phyloP scores from a whole-genome alignment of 2,329 filamentous ascomycete species.

The Cryphonectria radicalis region DNA sequence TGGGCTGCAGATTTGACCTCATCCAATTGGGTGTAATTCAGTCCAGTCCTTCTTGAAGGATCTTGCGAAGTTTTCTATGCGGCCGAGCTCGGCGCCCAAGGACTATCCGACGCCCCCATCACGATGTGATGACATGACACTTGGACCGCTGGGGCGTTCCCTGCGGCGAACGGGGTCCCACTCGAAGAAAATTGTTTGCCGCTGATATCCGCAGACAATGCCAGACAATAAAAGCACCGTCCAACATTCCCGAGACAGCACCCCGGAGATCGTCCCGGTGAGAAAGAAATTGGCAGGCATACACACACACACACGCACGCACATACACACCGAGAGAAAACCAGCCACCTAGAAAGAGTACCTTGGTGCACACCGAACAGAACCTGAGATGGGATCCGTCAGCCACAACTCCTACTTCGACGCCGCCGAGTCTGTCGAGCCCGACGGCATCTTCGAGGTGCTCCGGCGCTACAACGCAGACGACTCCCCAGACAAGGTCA shows the following conservation, averaged over 20 bases:
- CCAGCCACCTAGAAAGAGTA: background rate
- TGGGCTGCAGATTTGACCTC: background rate
- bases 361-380: background rate
- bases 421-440: slow-evolving; percentile 25
- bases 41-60: background rate
- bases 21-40: slow-evolving; percentile 4
- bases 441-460: slow-evolving; percentile 29
- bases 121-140: slow-evolving; percentile 16
- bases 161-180: slow-evolving; percentile 1
- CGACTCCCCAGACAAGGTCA: slow-evolving; percentile 39
- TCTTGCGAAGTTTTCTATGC: background rate
- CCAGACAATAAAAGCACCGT: background rate
- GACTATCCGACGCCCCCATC: background rate
- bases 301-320: background rate
- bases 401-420: slow-evolving; percentile 24
- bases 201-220: slow-evolving; percentile 18
- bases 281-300: background rate
- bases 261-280: background rate
- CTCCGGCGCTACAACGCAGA: slow-evolving; percentile 38
- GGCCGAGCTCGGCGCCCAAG: slow-evolving; percentile 11
- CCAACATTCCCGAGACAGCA: slow-evolving; percentile 1
- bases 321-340: background rate
- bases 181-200: slow-evolving; percentile 13
- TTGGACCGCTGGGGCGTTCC: background rate
- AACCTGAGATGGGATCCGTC: slow-evolving; percentile 23